Evolutionary conservation across 371 early-diverging fungal species (phyloP).

Genomic region (Mortierella sp.): DNA sequence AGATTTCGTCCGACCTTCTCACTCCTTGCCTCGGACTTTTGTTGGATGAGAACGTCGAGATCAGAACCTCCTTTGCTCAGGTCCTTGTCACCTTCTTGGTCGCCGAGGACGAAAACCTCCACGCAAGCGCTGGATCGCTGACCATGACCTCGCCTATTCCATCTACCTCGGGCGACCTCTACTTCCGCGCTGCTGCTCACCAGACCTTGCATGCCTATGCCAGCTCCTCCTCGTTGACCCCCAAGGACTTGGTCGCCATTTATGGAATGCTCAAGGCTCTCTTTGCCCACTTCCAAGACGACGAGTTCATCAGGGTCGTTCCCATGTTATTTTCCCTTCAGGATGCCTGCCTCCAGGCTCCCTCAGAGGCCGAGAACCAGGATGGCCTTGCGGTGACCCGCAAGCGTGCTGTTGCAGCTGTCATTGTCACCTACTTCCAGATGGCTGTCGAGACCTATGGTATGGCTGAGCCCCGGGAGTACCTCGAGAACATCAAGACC

Average conservation of each 20-base stretch:
- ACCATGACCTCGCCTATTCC: slow-evolving; percentile 29
- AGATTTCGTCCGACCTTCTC: slow-evolving; percentile 59
- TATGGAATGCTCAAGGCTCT: slow-evolving; percentile 65
- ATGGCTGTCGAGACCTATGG: slow-evolving; percentile 40
- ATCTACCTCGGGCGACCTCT: slow-evolving; percentile 59
- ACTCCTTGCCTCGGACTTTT: slow-evolving; percentile 63
- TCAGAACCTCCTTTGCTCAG: slow-evolving; percentile 53
- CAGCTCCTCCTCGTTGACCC: slow-evolving; percentile 60
- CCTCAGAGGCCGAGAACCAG: not conserved
- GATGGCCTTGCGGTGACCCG: slow-evolving; percentile 60
- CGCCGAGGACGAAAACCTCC: slow-evolving; percentile 35
- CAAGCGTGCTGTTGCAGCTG: slow-evolving; percentile 70
- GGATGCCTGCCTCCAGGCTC: slow-evolving; percentile 50
- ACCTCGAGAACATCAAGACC: slow-evolving; percentile 45
- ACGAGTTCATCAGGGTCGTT: slow-evolving; percentile 72
- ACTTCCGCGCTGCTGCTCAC: slow-evolving; percentile 68
- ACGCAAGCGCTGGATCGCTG: not conserved
- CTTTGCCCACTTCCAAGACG: slow-evolving; percentile 68
- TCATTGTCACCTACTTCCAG: slow-evolving; percentile 61
- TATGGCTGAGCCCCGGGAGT: slow-evolving; percentile 46
- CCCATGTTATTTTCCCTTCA: slow-evolving; percentile 78
- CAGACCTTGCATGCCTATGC: slow-evolving; percentile 72
- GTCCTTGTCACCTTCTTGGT: slow-evolving; percentile 55
- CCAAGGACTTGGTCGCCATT: slow-evolving; percentile 71
- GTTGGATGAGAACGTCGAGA: slow-evolving; percentile 58